These are phyloP conservation scores for Chlorencoelia australis DNA, from an alignment of 2,329 filamentous ascomycete genomes.

Conservation along the genomic window DNA sequence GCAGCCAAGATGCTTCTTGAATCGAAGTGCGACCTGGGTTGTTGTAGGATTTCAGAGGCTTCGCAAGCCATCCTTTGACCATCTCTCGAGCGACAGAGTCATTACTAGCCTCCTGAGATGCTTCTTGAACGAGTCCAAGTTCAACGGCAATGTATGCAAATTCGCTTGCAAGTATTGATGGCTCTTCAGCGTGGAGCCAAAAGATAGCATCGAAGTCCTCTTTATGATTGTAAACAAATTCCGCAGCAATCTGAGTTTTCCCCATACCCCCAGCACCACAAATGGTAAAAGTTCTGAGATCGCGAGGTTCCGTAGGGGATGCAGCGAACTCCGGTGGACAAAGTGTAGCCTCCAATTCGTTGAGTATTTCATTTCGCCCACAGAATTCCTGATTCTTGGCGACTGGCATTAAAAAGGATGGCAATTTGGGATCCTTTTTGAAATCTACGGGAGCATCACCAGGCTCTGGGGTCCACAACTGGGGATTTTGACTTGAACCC, in stretches of 20 bases:
- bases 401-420: too few relatives aligned
- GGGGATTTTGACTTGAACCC: too few relatives aligned
- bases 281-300: neutral
- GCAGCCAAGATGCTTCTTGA: slow-evolving; percentile 15
- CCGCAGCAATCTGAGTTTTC: slow-evolving; percentile 6
- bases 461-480: too few relatives aligned
- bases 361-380: too few relatives aligned
- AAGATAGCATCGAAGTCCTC: slow-evolving; percentile 8
- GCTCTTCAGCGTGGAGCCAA: slow-evolving; percentile 1
- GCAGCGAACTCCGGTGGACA: too few relatives aligned
- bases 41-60: neutral
- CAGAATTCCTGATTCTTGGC: too few relatives aligned
- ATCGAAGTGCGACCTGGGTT: neutral
- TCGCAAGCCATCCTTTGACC: slow-evolving; percentile 1
- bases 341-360: too few relatives aligned
- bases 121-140: neutral
- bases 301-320: too few relatives aligned
- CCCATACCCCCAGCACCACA: slow-evolving; percentile 6
- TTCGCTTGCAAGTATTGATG: neutral
- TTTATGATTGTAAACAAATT: slow-evolving; percentile 1
- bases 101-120: neutral
- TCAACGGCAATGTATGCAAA: neutral
- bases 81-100: neutral
- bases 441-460: too few relatives aligned
- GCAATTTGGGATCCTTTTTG: too few relatives aligned